Evolutionary conservation across 2,329 filamentous ascomycete genomes (phyloP), one percentile per base, ranked within the genome.

Genomic region (Didymellaceae sp.): DNA sequence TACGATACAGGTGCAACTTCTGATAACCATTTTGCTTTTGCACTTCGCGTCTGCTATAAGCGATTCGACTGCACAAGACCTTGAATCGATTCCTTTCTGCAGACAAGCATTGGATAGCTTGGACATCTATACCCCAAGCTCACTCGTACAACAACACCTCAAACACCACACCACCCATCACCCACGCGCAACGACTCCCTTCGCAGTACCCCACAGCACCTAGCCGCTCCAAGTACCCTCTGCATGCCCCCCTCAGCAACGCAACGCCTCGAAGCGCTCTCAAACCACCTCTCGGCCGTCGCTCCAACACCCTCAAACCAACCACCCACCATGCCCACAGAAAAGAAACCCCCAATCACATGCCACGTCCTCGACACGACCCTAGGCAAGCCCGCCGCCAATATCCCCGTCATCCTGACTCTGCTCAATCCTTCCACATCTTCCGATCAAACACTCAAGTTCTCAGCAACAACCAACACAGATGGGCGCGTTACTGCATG

Each of bases 281-380:
- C 48, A 2, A 20, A 30, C 22, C 57, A 61, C 21, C 40, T 65
- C 38, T 13, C 51, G 16, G 34, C 52, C 30, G 31, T 39, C 33
- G 52, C 40, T 16, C 20, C 55, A 21, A 37, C 51, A 13, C 20
- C 54, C 6, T 24, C 33, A 17, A 52, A 43, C 35, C 44, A 51
- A 45, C 7, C 4, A 18, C 13, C 20, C 43, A 56, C 45, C 16
- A 68, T 60, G 55, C 42, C 62, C 1, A 55, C 63, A 17, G 54
- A 60, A 8, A 46, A 44, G 35, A 69, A 66, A 52, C 79, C 71
- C 60, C 84, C 84, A 68, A 93, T 94, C 67, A 93, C 90, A 72
- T 93, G 89, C 79, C 90, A 94, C 79, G 84, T 92, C 73, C 89
- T 94, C 71, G 89, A 94, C 79, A 93, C 89, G 9, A 83, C 85